These are phyloP conservation scores for Erythrophleum fordii DNA, from an alignment of 306 rosid genomes.

Conservation along the genomic window DNA sequence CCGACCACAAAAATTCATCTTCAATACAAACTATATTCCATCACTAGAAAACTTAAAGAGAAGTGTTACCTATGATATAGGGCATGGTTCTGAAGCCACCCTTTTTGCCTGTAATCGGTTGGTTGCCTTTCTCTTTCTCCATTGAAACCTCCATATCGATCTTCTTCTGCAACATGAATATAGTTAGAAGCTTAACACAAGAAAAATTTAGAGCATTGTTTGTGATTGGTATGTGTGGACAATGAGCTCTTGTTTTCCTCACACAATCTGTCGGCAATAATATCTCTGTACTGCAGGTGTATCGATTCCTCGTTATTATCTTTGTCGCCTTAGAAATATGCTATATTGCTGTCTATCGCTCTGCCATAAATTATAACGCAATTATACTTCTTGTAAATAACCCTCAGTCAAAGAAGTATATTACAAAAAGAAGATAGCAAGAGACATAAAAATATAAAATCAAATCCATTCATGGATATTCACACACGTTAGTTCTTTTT, in stretches of 20 bases:
- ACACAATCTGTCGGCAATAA: background rate
- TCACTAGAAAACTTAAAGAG: background rate
- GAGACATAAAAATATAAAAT: background rate
- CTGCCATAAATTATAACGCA: background rate
- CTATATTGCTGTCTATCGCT: background rate
- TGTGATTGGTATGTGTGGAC: background rate
- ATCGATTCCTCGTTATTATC: constrained; percentile 35
- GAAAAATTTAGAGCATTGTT: background rate
- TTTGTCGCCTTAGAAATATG: background rate
- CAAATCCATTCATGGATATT: background rate
- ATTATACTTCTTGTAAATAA: no score
- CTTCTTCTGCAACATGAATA: constrained; percentile 30
- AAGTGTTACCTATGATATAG: constrained; percentile 66
- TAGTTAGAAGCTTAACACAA: background rate
- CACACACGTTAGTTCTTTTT: background rate
- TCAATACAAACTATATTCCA: background rate
- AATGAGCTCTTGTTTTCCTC: constrained; percentile 4
- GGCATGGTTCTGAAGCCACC: constrained; percentile 87
- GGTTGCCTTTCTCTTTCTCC: constrained; percentile 44
- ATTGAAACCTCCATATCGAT: constrained; percentile 45
- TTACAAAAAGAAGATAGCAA: no score
- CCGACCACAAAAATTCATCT: background rate
- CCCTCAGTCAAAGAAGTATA: no score
- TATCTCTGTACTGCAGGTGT: background rate
- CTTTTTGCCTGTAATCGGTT: constrained; percentile 47